phyloP scores from a whole-genome alignment of 768 basidiomycete genomes.

The Boletus subparvulus region DNA sequence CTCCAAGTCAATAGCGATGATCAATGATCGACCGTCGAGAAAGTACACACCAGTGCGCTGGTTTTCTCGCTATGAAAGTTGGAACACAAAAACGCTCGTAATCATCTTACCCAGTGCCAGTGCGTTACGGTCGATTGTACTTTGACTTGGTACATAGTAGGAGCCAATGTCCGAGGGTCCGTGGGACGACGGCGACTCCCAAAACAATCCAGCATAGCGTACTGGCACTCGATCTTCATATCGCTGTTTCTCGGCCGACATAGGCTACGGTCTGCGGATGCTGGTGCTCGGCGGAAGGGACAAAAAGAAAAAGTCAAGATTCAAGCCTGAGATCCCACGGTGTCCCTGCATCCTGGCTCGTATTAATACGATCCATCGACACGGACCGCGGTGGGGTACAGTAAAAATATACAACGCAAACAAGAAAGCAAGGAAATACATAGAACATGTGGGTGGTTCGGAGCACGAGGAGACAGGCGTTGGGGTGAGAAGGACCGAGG shows the following conservation, averaged over 20 bases:
- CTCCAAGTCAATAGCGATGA: background rate
- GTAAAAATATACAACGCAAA: conserved; percentile 10
- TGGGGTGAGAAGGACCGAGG: conserved; percentile 3
- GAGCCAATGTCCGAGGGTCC: background rate
- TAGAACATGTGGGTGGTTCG: conserved; percentile 4
- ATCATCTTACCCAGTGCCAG: background rate
- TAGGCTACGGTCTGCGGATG: too few species aligned
- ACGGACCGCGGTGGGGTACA: background rate
- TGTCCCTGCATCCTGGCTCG: too few species aligned
- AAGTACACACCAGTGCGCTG: background rate
- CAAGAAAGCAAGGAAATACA: conserved; percentile 11
- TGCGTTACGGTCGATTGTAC: background rate
- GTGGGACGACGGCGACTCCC: background rate
- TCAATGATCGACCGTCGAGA: background rate
- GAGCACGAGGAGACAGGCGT: background rate
- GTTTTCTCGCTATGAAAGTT: background rate
- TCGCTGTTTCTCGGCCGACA: too few species aligned
- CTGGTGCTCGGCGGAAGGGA: background rate
- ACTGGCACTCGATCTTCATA: background rate
- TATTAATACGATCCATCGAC: background rate
- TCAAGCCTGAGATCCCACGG: background rate
- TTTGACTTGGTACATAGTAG: background rate
- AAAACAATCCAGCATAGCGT: background rate
- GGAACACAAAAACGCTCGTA: background rate
- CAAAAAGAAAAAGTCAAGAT: background rate